Evolutionary conservation across 2,329 filamentous ascomycete genomes (phyloP).

Genomic region (Fusarium secorum): DNA sequence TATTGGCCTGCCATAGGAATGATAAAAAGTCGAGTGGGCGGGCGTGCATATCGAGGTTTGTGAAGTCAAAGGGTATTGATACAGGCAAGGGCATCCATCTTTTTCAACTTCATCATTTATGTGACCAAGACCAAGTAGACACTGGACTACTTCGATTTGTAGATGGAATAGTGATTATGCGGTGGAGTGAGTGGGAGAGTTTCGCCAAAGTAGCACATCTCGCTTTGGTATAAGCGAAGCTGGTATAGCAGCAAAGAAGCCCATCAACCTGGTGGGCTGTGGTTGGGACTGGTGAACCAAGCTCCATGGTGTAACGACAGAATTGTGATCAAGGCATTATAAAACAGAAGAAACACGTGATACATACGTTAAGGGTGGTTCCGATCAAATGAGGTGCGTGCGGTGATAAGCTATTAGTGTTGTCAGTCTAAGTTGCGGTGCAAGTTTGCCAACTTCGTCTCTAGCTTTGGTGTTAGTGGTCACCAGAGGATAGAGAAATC

Average conservation of each 20-base stretch:
- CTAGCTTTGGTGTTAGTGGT: conserved; percentile 43
- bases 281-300: neutral
- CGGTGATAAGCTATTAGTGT: conserved; percentile 30
- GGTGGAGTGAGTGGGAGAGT: conserved; percentile 13
- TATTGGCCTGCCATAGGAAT: conserved; percentile 17
- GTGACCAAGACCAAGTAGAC: conserved; percentile 26
- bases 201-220: conserved; percentile 17
- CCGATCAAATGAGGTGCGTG: neutral
- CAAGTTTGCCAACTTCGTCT: conserved; percentile 22
- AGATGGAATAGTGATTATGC: conserved; percentile 15
- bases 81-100: conserved; percentile 5
- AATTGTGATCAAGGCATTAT: neutral
- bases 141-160: conserved; percentile 16
- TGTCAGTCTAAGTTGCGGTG: conserved; percentile 34
- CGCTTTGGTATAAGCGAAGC: conserved; percentile 31
- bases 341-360: conserved; percentile 12
- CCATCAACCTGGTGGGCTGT: neutral
- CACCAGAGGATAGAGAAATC: conserved; percentile 14
- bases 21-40: conserved; percentile 15
- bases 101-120: conserved; percentile 11
- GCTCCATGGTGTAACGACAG: neutral
- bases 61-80: neutral
- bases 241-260: conserved; percentile 32
- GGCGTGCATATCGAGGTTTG: conserved; percentile 31
- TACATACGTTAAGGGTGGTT: conserved; percentile 33